A percentile compares a stretch with the other conserved stretches of the same genome.
Evolutionary conservation across 1,139 yeast species (phyloP).

Genomic region (Scheffersomyces insectosa): DNA sequence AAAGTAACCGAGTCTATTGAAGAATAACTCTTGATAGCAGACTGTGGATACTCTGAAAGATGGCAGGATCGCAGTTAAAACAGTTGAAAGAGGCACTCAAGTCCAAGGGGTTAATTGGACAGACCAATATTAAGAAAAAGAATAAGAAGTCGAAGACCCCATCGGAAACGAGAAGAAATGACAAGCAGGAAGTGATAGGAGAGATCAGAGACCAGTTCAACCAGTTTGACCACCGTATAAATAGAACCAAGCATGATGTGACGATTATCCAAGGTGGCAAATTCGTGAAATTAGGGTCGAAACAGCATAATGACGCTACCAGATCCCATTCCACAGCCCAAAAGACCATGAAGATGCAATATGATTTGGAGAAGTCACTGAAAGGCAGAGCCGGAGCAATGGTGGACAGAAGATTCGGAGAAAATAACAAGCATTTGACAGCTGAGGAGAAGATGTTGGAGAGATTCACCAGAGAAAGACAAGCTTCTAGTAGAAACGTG

Average conservation of each 20-base stretch:
- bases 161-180: constrained; percentile 70
- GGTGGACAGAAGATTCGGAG: constrained; percentile 91
- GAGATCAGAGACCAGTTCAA: constrained; percentile 81
- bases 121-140: constrained; percentile 61
- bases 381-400: constrained; percentile 78
- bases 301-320: constrained; percentile 40
- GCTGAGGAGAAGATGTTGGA: constrained; percentile 94
- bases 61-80: constrained; percentile 92
- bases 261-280: constrained; percentile 55
- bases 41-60: constrained; percentile 17
- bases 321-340: constrained; percentile 74
- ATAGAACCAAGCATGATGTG: constrained; percentile 68
- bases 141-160: constrained; percentile 57
- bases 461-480: constrained; percentile 88
- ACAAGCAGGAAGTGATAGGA: constrained; percentile 53
- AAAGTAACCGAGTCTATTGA: too few relatives aligned
- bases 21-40: too few relatives aligned
- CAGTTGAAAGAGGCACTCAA: constrained; percentile 76
- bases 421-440: constrained; percentile 65
- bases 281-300: constrained; percentile 58
- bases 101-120: constrained; percentile 80
- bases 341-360: constrained; percentile 67
- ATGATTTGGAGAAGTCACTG: constrained; percentile 58
- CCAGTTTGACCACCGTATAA: constrained; percentile 80
- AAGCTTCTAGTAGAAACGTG: constrained; percentile 52